phyloP scores from a whole-genome alignment of 2,329 filamentous ascomycete species.

The Neopestalotiopsis clavispora region DNA sequence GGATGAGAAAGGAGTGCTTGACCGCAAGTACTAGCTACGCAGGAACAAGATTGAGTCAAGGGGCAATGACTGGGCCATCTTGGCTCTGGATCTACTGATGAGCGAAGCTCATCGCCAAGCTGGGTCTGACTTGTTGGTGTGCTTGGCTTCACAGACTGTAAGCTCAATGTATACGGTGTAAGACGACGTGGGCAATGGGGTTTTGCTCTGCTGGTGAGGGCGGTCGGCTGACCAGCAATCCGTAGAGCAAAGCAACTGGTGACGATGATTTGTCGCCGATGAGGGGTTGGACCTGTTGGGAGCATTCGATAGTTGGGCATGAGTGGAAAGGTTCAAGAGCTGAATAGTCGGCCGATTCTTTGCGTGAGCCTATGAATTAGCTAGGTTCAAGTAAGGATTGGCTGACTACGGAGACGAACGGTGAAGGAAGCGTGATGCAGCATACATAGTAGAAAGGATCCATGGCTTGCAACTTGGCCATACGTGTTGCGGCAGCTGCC shows the following conservation, averaged over 20 bases:
- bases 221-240: not conserved
- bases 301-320: not conserved
- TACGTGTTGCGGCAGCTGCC: too few species aligned
- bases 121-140: not conserved
- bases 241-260: not conserved
- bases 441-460: too few species aligned
- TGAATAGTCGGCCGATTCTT: not conserved
- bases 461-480: too few species aligned
- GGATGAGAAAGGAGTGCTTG: not conserved
- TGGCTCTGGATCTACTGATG: not conserved
- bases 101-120: conserved; percentile 8
- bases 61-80: not conserved
- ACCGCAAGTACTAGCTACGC: not conserved
- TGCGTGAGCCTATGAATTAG: not conserved
- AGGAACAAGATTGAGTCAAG: conserved; percentile 4
- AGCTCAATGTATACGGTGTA: not conserved
- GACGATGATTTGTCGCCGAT: conserved; percentile 5
- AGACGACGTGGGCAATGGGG: not conserved
- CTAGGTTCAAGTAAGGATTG: not conserved
- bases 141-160: not conserved
- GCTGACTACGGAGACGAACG: too few species aligned
- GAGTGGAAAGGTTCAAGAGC: conserved; percentile 2
- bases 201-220: not conserved
- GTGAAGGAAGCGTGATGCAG: too few species aligned
- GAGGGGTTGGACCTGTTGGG: not conserved